phyloP scores from a whole-genome alignment of 805 yeast species.

The Suhomyces emberorum region DNA sequence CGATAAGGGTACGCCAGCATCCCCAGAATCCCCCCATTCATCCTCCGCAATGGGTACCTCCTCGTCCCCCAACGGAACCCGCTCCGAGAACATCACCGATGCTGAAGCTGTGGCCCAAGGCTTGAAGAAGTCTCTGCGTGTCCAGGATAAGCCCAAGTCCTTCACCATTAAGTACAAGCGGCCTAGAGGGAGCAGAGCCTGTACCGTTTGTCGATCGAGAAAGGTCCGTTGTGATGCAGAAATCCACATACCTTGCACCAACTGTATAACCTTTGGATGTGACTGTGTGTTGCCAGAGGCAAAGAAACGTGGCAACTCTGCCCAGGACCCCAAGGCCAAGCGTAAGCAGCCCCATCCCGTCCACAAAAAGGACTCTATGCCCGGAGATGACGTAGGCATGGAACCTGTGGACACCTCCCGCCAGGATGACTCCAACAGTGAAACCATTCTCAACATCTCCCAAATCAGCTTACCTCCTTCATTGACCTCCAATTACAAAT shows the following conservation, averaged over 20 bases:
- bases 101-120: constrained; percentile 4
- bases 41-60: constrained; percentile 11
- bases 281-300: constrained; percentile 68
- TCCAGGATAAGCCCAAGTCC: constrained; percentile 35
- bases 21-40: neutral
- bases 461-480: constrained; percentile 43
- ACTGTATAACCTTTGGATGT: constrained; percentile 68
- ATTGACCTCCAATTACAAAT: constrained; percentile 39
- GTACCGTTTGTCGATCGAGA: constrained; percentile 72
- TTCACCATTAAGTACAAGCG: constrained; percentile 47
- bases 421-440: constrained; percentile 15
- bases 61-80: neutral
- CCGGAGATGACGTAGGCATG: neutral
- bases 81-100: constrained; percentile 2
- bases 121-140: neutral
- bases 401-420: neutral
- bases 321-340: constrained; percentile 16
- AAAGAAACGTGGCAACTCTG: constrained; percentile 38
- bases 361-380: constrained; percentile 1
- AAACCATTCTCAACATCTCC: constrained; percentile 41
- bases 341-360: constrained; percentile 7
- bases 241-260: constrained; percentile 51
- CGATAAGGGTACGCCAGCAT: neutral
- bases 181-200: constrained; percentile 68
- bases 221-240: constrained; percentile 80